Base-by-base conservation (phyloP, 2,329 filamentous ascomycete genomes). In the Pseudonectria foliicola region DNA sequence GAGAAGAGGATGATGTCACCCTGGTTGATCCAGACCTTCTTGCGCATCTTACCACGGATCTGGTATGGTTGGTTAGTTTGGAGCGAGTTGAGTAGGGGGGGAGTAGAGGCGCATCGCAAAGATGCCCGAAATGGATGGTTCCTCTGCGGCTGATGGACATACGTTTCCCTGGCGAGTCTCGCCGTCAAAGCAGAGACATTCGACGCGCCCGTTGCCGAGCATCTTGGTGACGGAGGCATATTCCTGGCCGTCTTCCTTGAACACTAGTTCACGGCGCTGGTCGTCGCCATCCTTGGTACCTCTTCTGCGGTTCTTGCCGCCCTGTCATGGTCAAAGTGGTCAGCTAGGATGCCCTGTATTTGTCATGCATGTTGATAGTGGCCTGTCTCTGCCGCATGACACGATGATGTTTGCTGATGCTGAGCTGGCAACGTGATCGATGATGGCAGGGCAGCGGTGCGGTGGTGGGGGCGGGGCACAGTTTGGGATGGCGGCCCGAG, bases 21-120 rank as follows among this genome's bases (percentile, higher is more conserved):
- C 71, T 95, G 88, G 75, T 95, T 95, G 76, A 95, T 95, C 88
- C 88, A 95, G 66, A 96, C 92, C 78, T 98, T 98, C 78, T 98
- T 98, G 57, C 92, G 82, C 57, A 98, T 85, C 70, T 98, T 96
- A 69, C 90, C 90, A 47, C 90, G 87, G 33, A 64, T 64, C 61
- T 63, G 30, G 10, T 6, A 55, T 86, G 87, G 62, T 90, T 82
- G 46, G 82, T 81, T 15, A 87, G 44, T 26, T 7, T 26, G 18
- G 24, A n/a, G n/a, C n/a, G n/a, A n/a, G n/a, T n/a, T 16, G 1
- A 7, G 7, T 23, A n/a, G 7, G 10, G 3, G 15, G 13, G 6
- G 4, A 15, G 10, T 1, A 14, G 13, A 26, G n/a, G n/a, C 14
- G 25, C n/a, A 37, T 30, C 24, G 39, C 13, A 23, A 37, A 27